Base-by-base conservation (phyloP, 208 protist genomes). In the Acanthamoeba royreba region DNA sequence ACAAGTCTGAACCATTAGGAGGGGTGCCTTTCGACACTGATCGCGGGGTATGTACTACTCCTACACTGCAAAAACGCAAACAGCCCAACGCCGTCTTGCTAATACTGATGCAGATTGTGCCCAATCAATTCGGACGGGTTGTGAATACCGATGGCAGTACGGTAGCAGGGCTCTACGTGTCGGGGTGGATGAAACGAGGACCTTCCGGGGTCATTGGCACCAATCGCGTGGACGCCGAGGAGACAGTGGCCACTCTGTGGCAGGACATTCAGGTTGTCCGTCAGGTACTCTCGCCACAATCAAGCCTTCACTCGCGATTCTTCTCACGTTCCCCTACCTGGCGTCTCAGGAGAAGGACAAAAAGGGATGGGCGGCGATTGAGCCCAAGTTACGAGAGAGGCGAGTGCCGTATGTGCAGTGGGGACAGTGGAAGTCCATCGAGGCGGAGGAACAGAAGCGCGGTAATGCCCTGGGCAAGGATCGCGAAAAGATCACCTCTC, bases 191-290 rank as follows among this genome's bases (percentile, higher is more conserved):
- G 42, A 93, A 93, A 43, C 31, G 88, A 4, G 88, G 88, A 17
- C 88, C 88, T 15, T 85, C 58, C 13, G 88, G 88, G 4, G 66
- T 93, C 22, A 93, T 93, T n/a, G 88, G 88, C 61, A 93, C 88
- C 40, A 93, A 93, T 33, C 53, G 83, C 35, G 43, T 90, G 31
- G 83, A 90, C 31, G 83, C 83, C 43, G 47, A 90, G 83, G 83
- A 90, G 83, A 90, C 83, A 3, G 83, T 90, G 43, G 83, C 33
- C 15, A 9, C 49, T 38, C 55, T 90, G 43, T 63, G 83, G 83
- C 25, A 11, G 19, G 83, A 90, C 53, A 11, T 66, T 28, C 13
- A 74, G 13, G 28, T 15, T 74, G 28, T 74, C 33, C 13, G 22
- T 28, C 63, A 13, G 33, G 11, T 28, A 40, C 63, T 8, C 28